These are phyloP conservation scores for Osmanthus fragrans DNA, from an alignment of 257 asterid species.

Conservation along the genomic window DNA sequence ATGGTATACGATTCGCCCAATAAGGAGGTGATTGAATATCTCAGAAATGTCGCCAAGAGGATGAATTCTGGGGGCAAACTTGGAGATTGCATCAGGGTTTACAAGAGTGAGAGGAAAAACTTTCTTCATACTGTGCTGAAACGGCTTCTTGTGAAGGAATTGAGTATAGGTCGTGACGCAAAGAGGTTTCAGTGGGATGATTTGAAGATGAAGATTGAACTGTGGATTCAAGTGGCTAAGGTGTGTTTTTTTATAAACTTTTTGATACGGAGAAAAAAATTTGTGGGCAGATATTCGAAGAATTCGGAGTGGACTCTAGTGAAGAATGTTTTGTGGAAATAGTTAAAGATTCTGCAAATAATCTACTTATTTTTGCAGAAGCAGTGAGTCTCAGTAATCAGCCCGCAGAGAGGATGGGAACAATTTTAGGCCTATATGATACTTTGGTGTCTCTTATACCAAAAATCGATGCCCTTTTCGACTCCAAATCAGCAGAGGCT, in stretches of 20 bases:
- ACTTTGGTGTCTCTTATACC: conserved; percentile 31
- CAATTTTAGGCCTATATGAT: conserved; percentile 29
- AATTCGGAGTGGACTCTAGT: not conserved
- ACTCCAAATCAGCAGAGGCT: conserved; percentile 20
- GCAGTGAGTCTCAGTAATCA: conserved; percentile 28
- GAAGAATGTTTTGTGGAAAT: conserved; percentile 46
- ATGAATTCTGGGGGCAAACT: conserved; percentile 32
- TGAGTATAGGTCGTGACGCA: conserved; percentile 10
- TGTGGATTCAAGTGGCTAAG: conserved; percentile 41
- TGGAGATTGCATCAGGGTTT: conserved; percentile 24
- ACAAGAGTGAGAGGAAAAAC: conserved; percentile 29
- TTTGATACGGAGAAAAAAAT: conserved; percentile 38
- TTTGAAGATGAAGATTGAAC: conserved; percentile 39
- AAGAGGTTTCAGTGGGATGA: conserved; percentile 25
- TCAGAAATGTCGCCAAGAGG: conserved; percentile 33
- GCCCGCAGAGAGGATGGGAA: conserved; percentile 29
- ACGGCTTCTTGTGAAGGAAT: conserved; percentile 40
- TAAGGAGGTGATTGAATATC: conserved; percentile 23
- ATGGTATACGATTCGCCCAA: conserved; percentile 17
- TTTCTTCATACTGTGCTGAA: conserved; percentile 25
- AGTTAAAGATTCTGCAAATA: conserved; percentile 33
- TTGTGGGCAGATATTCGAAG: conserved; percentile 33
- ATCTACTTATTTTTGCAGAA: conserved; percentile 34
- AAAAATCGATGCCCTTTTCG: conserved; percentile 23
- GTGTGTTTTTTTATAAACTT: conserved; percentile 39